Evolutionary conservation across 345 rosid species (phyloP).

Genomic region (Abelmoschus esculentus): DNA sequence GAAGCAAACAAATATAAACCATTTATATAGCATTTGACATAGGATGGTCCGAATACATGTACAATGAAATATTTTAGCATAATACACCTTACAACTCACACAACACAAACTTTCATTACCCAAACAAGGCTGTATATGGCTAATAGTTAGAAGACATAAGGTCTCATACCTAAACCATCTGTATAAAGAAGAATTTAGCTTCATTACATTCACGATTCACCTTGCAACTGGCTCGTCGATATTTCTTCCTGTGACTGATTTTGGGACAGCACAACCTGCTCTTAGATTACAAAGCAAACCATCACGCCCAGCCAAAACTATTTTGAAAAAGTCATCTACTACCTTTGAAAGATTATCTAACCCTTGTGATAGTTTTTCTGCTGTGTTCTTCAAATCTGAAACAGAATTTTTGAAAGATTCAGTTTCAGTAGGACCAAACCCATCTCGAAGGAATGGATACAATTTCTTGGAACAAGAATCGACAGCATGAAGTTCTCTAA

Average conservation of each 20-base stretch:
- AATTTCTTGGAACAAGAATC: not conserved
- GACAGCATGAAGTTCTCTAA: not conserved
- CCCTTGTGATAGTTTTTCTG: not conserved
- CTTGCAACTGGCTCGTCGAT: not conserved
- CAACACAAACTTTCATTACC: constrained; percentile 6
- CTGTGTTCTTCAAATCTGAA: not conserved
- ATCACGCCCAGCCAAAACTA: not conserved
- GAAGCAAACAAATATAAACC: not conserved
- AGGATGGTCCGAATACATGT: constrained; percentile 11
- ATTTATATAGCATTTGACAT: constrained; percentile 7
- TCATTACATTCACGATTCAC: not conserved
- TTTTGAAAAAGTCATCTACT: not conserved
- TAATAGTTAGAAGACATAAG: not conserved
- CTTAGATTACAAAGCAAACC: not conserved
- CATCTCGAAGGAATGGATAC: not conserved
- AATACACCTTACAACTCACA: constrained; percentile 10
- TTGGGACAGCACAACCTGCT: not conserved
- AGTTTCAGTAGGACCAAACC: not conserved
- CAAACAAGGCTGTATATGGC: not conserved
- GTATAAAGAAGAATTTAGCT: not conserved
- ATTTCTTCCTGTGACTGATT: not conserved
- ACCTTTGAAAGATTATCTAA: not conserved
- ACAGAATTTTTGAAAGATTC: not conserved
- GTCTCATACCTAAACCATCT: not conserved
- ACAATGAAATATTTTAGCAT: constrained; percentile 4